Base-by-base conservation (phyloP, 441 rosid genomes). In the Mallotus repandus region DNA sequence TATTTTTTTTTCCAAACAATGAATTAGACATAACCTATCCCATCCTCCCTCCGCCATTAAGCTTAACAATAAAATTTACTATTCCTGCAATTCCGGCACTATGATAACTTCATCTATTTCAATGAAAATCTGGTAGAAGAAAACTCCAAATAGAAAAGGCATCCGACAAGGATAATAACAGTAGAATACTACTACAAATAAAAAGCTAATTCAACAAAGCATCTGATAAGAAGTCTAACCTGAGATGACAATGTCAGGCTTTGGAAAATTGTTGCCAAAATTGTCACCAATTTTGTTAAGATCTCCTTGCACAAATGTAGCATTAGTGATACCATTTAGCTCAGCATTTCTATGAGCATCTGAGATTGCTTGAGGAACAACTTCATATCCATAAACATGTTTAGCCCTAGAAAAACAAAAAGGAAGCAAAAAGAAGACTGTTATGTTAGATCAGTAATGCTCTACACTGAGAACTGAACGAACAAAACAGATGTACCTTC, bases 331-430 rank as follows among this genome's bases (percentile, higher is more conserved):
- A 35, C 87, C 89, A 76, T 95, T 95, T 73, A 95, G 77, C 84
- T 86, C 80, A 14, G 98, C 98, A 85, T 92, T 95, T 80, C 81
- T 78, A 63, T 58, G 50, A 75, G 98, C 96, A 81, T 95, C 98
- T 41, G 90, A 80, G 75, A 95, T 78, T 60, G 98, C 99, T 77
- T 92, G 99, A 77, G 96, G 89, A 66, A 92, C 98, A 60, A 95
- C 93, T 86, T 95, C 99, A 57, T 88, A 95, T 48, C 99, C 98
- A 79, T 89, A 95, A 61, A 95, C 92, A 72, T 92, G 97, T 73
- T 81, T 87, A 52, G 81, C 97, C 83, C 97, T 92, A 78, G 53
- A 7, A 76, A 74, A 69, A 76, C 46, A n/a, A 52, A 58, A 69
- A 66, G 50, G 18, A 25, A n/a, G 1, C 54, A 56, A 63, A 32